These are phyloP conservation scores for Tetrahymena borealis DNA, from an alignment of 73 alveolate species.

Conservation along the genomic window DNA sequence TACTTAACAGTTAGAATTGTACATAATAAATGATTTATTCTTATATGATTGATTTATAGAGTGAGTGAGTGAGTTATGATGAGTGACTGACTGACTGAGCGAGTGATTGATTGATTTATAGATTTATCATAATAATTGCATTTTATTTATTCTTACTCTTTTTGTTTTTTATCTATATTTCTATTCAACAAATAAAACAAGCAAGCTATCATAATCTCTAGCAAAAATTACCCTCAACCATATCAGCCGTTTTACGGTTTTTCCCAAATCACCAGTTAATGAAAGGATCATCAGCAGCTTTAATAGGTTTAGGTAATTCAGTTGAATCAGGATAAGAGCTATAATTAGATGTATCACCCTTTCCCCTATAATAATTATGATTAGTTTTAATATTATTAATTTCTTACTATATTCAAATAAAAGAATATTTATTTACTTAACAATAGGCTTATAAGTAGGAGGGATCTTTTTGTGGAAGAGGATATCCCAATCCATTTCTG, in stretches of 20 bases:
- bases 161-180: background rate
- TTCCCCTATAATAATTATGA: constrained; percentile 6
- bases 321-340: constrained; percentile 86
- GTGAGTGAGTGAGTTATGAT: too few species aligned
- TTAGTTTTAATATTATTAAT: background rate
- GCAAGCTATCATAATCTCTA: background rate
- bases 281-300: constrained; percentile 82
- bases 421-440: background rate
- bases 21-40: background rate
- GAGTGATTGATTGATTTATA: background rate
- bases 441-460: constrained; percentile 17
- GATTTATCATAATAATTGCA: background rate
- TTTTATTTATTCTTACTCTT: background rate
- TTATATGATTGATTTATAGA: background rate
- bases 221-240: background rate
- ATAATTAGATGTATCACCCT: constrained; percentile 80
- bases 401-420: background rate
- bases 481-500: constrained; percentile 29
- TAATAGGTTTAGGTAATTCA: constrained; percentile 58
- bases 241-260: background rate
- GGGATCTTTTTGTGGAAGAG: constrained; percentile 10
- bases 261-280: constrained; percentile 59
- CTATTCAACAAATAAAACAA: background rate
- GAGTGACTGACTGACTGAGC: too few species aligned
- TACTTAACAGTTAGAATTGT: background rate